Evolutionary conservation across 2,329 filamentous ascomycete genomes (phyloP).

Genomic region (Lithohypha guttulata): DNA sequence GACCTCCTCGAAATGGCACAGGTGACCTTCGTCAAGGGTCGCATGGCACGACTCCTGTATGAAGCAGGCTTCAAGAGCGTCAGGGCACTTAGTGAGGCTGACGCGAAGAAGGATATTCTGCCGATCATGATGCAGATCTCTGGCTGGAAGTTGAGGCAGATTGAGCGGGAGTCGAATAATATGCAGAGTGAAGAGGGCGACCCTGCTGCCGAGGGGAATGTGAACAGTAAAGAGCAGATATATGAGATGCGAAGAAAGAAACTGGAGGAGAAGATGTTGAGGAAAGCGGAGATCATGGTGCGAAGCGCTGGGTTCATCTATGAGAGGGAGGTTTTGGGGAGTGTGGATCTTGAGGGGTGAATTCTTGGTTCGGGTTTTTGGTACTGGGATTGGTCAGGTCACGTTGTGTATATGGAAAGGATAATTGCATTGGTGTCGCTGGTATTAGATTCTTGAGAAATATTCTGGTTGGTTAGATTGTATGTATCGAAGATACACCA

Average conservation of each 20-base stretch:
- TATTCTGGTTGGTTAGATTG: too few species aligned
- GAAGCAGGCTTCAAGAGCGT: constrained; percentile 65
- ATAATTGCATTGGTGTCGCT: too few species aligned
- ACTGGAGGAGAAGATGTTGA: constrained; percentile 51
- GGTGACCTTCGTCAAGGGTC: constrained; percentile 65
- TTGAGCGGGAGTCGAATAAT: constrained; percentile 8
- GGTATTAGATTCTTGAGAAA: too few species aligned
- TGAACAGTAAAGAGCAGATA: not conserved
- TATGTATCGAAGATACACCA: too few species aligned
- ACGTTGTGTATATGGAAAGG: too few species aligned
- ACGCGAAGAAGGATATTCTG: constrained; percentile 54
- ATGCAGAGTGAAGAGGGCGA: constrained; percentile 40
- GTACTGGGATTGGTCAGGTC: too few species aligned
- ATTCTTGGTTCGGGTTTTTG: too few species aligned
- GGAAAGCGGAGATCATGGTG: constrained; percentile 58
- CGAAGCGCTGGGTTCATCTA: constrained; percentile 59
- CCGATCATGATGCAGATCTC: constrained; percentile 57
- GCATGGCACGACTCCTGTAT: constrained; percentile 63
- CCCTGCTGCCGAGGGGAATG: constrained; percentile 46
- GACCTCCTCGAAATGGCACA: constrained; percentile 61
- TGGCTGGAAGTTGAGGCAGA: constrained; percentile 5
- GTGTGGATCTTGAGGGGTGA: constrained; percentile 16
- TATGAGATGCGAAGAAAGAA: constrained; percentile 31
- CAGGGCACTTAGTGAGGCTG: constrained; percentile 57
- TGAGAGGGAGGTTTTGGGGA: constrained; percentile 35